Evolutionary conservation across 139 green algal species (phyloP).

Genomic region (Dunaliella primolecta): DNA sequence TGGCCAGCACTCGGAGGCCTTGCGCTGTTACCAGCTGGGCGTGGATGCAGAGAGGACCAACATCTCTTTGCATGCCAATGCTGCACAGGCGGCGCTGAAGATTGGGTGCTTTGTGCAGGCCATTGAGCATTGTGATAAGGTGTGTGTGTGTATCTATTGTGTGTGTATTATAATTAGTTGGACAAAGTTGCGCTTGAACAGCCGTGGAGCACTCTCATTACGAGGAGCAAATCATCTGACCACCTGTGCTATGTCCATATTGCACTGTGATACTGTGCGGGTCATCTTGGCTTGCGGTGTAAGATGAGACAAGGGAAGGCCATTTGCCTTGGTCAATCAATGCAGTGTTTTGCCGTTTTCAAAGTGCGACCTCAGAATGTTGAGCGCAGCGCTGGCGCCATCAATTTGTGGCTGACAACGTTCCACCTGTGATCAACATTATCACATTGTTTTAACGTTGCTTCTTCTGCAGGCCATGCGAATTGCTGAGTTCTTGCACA

Average conservation of each 20-base stretch:
- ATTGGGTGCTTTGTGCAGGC: constrained; percentile 70
- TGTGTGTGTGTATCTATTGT: constrained; percentile 2
- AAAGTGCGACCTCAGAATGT: too few species aligned
- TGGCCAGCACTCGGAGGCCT: constrained; percentile 52
- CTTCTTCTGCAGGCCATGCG: constrained; percentile 42
- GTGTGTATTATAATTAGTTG: not conserved
- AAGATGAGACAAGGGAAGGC: too few species aligned
- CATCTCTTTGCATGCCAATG: constrained; percentile 75
- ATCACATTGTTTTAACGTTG: too few species aligned
- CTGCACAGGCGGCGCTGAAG: constrained; percentile 69
- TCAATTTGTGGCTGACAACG: too few species aligned
- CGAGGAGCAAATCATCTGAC: too few species aligned
- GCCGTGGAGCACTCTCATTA: not conserved
- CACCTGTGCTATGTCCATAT: too few species aligned
- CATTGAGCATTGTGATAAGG: constrained; percentile 80
- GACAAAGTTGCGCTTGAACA: not conserved
- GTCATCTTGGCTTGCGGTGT: too few species aligned
- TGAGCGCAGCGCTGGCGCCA: too few species aligned
- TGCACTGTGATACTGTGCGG: too few species aligned
- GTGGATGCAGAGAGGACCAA: constrained; percentile 63
- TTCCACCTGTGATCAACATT: too few species aligned
- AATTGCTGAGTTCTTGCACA: constrained; percentile 60
- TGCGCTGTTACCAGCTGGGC: constrained; percentile 69
- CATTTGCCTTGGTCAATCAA: too few species aligned
- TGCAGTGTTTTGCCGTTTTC: too few species aligned